These are phyloP conservation scores for Miscanthus lutarioriparius DNA, from an alignment of 176 grass and related monocot genomes.

Conservation along the genomic window DNA sequence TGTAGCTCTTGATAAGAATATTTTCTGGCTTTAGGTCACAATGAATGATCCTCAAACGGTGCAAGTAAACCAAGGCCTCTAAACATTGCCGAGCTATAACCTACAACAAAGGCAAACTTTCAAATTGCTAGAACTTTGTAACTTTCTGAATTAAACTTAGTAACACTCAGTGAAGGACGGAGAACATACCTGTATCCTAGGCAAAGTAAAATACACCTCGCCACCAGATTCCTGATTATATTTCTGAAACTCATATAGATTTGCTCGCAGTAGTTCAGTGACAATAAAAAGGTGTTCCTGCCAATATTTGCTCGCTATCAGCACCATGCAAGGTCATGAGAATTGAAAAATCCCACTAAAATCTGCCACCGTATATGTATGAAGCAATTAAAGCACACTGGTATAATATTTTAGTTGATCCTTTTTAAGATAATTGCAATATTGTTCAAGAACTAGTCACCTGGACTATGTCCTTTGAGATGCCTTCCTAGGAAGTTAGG, in stretches of 20 bases:
- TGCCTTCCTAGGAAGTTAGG: constrained; percentile 1
- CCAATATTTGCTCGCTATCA: constrained; percentile 29
- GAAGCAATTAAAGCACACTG: constrained; percentile 29
- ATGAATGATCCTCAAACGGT: constrained; percentile 90
- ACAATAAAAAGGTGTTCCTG: constrained; percentile 99
- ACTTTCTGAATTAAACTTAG: neutral
- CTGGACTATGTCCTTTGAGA: constrained; percentile 31
- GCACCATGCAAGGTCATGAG: constrained; percentile 6
- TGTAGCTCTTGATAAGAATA: constrained; percentile 99
- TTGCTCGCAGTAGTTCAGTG: constrained; percentile 85
- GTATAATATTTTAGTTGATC: constrained; percentile 3
- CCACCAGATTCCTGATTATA: constrained; percentile 81
- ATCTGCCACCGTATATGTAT: constrained; percentile 24
- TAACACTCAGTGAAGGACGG: neutral
- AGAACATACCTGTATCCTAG: constrained; percentile 84
- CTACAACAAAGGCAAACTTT: constrained; percentile 45
- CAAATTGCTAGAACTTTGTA: constrained; percentile 2
- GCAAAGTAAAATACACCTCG: constrained; percentile 80
- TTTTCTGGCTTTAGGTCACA: constrained; percentile 96
- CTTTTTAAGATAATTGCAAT: neutral
- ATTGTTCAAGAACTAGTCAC: neutral
- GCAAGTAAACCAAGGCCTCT: constrained; percentile 86
- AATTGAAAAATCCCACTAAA: constrained; percentile 27
- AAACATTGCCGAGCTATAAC: constrained; percentile 87
- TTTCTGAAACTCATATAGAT: constrained; percentile 98